A percentile compares a stretch with the other conserved stretches of the same genome.
Evolutionary conservation across 345 rosid genomes (phyloP).

Genomic region (Cochlearia excelsa): DNA sequence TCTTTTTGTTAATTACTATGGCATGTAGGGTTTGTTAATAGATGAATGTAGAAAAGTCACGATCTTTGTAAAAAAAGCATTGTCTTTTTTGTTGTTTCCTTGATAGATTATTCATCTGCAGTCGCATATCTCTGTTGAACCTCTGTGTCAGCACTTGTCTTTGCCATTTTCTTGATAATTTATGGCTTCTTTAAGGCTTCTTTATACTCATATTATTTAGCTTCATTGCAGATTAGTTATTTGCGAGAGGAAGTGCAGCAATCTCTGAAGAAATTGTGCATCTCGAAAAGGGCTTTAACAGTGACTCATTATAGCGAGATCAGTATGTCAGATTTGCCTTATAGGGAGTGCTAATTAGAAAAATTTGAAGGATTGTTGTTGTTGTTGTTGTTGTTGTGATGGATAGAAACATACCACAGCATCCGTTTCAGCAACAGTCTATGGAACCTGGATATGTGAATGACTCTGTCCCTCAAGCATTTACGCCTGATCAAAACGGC

Average conservation of each 20-base stretch:
- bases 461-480: slow-evolving; percentile 50
- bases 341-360: slow-evolving; percentile 7
- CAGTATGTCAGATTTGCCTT: slow-evolving; percentile 24
- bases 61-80: slow-evolving; percentile 18
- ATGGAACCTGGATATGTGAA: slow-evolving; percentile 58
- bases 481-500: slow-evolving; percentile 38
- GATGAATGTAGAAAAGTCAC: slow-evolving; percentile 13
- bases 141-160: neutral
- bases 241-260: neutral
- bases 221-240: slow-evolving; percentile 21
- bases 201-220: neutral
- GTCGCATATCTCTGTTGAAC: neutral
- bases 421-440: slow-evolving; percentile 39
- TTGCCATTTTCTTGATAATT: neutral
- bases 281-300: neutral
- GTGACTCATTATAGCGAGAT: neutral
- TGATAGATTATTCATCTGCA: slow-evolving; percentile 13
- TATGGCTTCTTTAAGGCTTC: neutral
- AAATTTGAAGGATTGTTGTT: slow-evolving; percentile 20
- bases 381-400: slow-evolving; percentile 30
- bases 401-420: slow-evolving; percentile 51
- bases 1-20: too few species aligned
- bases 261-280: slow-evolving; percentile 27
- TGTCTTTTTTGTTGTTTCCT: slow-evolving; percentile 33
- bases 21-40: slow-evolving; percentile 22